Evolutionary conservation across 495 filamentous ascomycete genomes (phyloP), one percentile per base, ranked within the genome.

Genomic region (Podospora pseudopauciseta): DNA sequence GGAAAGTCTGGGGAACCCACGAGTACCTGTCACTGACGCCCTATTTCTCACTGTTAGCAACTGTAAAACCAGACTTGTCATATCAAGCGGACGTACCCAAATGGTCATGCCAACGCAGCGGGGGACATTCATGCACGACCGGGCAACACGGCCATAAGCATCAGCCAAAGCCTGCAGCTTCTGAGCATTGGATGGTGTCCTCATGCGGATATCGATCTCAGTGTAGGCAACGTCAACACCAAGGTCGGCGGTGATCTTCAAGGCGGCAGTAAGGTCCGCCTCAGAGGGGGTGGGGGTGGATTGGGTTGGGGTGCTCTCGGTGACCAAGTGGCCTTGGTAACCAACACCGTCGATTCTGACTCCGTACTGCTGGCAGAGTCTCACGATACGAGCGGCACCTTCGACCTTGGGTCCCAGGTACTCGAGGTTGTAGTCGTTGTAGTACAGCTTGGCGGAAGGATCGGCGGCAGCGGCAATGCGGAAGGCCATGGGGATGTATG

Each of bases 341-440:
- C 88, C 87, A 64, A 89, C 79, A 64, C 87, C 88, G 68, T 89
- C 83, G 72, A 89, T 88, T 34, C 80, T 83, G 19, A 85, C 79
- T 63, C 82, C 83, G 30, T 80, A 79, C 27, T 67, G 67, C 71
- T 83, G 75, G 64, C 88, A 68, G 20, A 82, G 74, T 54, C 73
- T 68, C 69, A 89, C 82, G 49, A 89, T 72, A 23, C 77, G 67
- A 23, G 84, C 70, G 23, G 84, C 79, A 9, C 72, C 73, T 57
- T 74, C 68, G 26, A 82, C 77, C 76, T 89, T 89, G 71, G 78
- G 71, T 30, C 82, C 80, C 49, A 82, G 77, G 70, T 78, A 79
- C 75, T 88, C 87, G 69, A 89, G 84, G 74, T 86, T 86, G 80
- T 89, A 89, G 79, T 90, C 87, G 78, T 91, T 91, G 80, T 90